These are phyloP conservation scores for Alternaria sp. DNA, from an alignment of 2,329 filamentous ascomycete genomes.

Conservation along the genomic window DNA sequence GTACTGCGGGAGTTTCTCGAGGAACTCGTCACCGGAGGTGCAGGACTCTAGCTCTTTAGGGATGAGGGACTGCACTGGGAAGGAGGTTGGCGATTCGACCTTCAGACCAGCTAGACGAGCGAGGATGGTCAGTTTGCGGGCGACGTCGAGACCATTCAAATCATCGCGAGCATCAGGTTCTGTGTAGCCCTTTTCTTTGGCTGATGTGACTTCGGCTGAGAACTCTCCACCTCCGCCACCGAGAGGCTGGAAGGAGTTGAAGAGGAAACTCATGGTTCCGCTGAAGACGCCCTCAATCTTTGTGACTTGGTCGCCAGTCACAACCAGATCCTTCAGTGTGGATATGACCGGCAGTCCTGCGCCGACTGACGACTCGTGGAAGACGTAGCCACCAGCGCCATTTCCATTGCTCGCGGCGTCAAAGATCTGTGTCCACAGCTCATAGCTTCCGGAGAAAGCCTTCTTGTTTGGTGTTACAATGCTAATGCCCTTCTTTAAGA, in stretches of 20 bases:
- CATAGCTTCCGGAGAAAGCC: slow-evolving; percentile 83
- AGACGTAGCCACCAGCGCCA: slow-evolving; percentile 76
- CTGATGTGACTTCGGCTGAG: slow-evolving; percentile 89
- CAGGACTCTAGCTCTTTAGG: slow-evolving; percentile 83
- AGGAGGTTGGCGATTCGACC: slow-evolving; percentile 83
- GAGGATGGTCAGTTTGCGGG: slow-evolving; percentile 94
- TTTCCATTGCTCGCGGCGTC: slow-evolving; percentile 70
- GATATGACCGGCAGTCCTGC: slow-evolving; percentile 93
- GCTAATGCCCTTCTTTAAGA: slow-evolving; percentile 82
- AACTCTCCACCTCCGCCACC: slow-evolving; percentile 79
- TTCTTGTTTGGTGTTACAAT: slow-evolving; percentile 99
- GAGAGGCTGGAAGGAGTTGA: slow-evolving; percentile 93
- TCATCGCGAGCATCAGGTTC: slow-evolving; percentile 89
- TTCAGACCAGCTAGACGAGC: slow-evolving; percentile 83
- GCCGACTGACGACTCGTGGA: slow-evolving; percentile 94
- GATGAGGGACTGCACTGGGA: slow-evolving; percentile 93
- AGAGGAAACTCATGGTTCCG: slow-evolving; percentile 96
- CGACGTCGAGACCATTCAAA: slow-evolving; percentile 87
- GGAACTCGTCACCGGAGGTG: slow-evolving; percentile 82
- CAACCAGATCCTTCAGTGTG: slow-evolving; percentile 90
- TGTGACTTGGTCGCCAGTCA: slow-evolving; percentile 89
- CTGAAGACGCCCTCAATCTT: slow-evolving; percentile 98
- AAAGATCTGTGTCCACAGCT: slow-evolving; percentile 90
- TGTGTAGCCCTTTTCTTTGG: slow-evolving; percentile 91
- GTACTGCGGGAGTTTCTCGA: slow-evolving; percentile 79